A percentile compares a stretch with the other conserved stretches of the same genome.
Evolutionary conservation across 1,139 yeast genomes (phyloP).

Genomic region (Pichia sp.): DNA sequence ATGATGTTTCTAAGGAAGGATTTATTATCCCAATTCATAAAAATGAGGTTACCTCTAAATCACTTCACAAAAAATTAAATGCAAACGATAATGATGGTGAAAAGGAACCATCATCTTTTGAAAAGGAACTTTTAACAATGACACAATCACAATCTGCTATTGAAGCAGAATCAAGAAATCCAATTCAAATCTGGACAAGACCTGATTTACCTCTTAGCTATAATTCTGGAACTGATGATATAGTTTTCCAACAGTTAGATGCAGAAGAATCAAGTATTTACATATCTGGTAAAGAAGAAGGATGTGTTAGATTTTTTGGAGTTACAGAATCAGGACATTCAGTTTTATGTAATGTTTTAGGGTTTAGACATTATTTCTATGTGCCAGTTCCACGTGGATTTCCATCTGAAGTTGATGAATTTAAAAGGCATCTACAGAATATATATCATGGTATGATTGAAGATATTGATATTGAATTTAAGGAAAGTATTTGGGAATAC

Average conservation of each 20-base stretch:
- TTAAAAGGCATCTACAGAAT: conserved; percentile 40
- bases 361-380: conserved; percentile 84
- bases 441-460: conserved; percentile 53
- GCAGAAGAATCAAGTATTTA: conserved; percentile 69
- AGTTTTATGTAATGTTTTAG: conserved; percentile 81
- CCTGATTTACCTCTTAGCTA: conserved; percentile 45
- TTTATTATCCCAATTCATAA: conserved; percentile 26
- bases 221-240: conserved; percentile 43
- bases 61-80: conserved; percentile 26
- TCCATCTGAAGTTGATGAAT: conserved; percentile 44
- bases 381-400: conserved; percentile 88
- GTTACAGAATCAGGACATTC: conserved; percentile 84
- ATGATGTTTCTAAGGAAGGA: conserved; percentile 21
- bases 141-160: conserved; percentile 31
- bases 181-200: conserved; percentile 53
- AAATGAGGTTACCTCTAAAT: conserved; percentile 13
- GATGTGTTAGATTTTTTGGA: conserved; percentile 81
- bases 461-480: conserved; percentile 51
- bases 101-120: conserved; percentile 54
- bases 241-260: conserved; percentile 86
- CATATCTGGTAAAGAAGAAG: conserved; percentile 38
- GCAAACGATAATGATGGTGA: conserved; percentile 30
- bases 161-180: conserved; percentile 20
- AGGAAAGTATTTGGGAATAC: conserved; percentile 93
- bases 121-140: conserved; percentile 58